These are phyloP conservation scores for Euphrasia confusa DNA, from an alignment of 257 asterid genomes.

Conservation along the genomic window DNA sequence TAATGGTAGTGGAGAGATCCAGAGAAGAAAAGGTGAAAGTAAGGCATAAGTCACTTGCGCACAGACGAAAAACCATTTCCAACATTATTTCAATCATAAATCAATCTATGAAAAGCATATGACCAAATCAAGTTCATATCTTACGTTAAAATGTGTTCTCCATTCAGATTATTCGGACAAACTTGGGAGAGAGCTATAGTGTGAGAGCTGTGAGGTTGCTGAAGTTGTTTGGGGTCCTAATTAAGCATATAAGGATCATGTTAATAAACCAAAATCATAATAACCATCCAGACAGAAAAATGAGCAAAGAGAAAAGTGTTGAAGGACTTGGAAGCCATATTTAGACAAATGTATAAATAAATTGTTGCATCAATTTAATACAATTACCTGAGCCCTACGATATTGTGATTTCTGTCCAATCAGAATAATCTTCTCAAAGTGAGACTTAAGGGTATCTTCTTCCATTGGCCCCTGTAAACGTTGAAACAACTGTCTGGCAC, in stretches of 20 bases:
- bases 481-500: constrained; percentile 94
- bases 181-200: constrained; percentile 68
- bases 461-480: constrained; percentile 95
- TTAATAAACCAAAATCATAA: constrained; percentile 14
- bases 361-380: background rate
- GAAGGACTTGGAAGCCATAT: too few relatives aligned
- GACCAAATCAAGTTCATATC: constrained; percentile 28
- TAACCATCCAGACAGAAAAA: too few relatives aligned
- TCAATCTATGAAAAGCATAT: constrained; percentile 8
- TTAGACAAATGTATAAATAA: too few relatives aligned
- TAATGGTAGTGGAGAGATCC: constrained; percentile 12
- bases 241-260: constrained; percentile 31
- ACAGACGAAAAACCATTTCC: constrained; percentile 18
- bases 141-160: constrained; percentile 79
- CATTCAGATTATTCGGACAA: constrained; percentile 69
- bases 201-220: constrained; percentile 85
- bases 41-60: constrained; percentile 15
- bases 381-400: constrained; percentile 65
- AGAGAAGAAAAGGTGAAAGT: constrained; percentile 10
- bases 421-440: constrained; percentile 78
- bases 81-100: constrained; percentile 16
- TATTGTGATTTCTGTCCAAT: constrained; percentile 56
- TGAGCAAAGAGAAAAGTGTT: too few relatives aligned
- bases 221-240: constrained; percentile 83
- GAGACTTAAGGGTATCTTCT: constrained; percentile 87